Base-by-base conservation (phyloP, 2,329 filamentous ascomycete genomes). In the Beauveria australis region DNA sequence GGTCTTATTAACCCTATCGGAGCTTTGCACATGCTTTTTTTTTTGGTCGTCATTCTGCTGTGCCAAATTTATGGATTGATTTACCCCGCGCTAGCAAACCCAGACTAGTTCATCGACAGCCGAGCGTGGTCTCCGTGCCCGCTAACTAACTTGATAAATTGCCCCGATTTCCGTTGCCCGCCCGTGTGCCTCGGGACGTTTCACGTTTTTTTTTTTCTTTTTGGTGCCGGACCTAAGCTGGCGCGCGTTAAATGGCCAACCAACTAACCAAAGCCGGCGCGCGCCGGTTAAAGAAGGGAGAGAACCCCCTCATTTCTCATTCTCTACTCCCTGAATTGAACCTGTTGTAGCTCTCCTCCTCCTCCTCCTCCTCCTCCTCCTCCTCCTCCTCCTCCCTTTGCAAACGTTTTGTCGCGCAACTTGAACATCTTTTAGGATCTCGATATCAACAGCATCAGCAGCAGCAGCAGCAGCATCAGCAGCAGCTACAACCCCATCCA, bases 101-200 rank as follows among this genome's bases (percentile, higher is more conserved):
- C 33, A 16, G 33, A 16, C 33, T 37, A 37, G 33, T 41, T 10
- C 18, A 2, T 10, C 10, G 12, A 33, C 18, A 41, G 33, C 30
- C 51, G 51, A 53, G 22, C 1, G 19, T 18, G n/a, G 37, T 18
- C 40, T 49, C 55, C 37, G 55, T n/a, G 37, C 33, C 47, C 46
- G 55, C 30, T 40, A 46, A 3, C n/a, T 1, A 37, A 37, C 33
- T 37, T 14, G 33, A 37, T 37, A 7, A 33, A 40, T 48, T 48
- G 53, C n/a, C 40, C 56, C 56, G 56, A 59, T 59, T 52, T 22
- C 47, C 37, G 53, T 44, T 40, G 49, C 28, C 28, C 30, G 26
- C n/a, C n/a, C 30, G 18, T 37, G 33, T 40, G 44, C 41, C 41
- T 48, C 44, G 43, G 41, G 41, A 46, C 19, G 26, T 16, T 18